These are phyloP conservation scores for Echeveria elegans DNA, from an alignment of 164 flowering plant species.

Conservation along the genomic window DNA sequence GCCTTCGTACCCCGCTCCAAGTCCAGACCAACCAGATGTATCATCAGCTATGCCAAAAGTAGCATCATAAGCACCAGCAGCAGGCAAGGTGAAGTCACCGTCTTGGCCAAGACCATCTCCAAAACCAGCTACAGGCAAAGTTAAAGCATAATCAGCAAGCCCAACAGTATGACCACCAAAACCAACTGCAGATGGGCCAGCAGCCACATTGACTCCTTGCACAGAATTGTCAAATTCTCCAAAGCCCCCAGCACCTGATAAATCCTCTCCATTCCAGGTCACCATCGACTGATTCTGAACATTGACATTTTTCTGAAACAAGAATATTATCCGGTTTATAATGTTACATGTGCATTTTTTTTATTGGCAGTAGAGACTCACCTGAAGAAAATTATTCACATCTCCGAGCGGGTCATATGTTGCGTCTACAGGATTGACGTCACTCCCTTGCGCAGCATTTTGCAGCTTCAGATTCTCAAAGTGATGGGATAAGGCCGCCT, in stretches of 20 bases:
- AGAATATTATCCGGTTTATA: neutral
- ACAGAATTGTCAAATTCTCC: neutral
- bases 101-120: neutral
- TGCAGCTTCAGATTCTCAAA: conserved; percentile 4
- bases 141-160: neutral
- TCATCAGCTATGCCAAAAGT: neutral
- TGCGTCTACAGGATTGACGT: neutral
- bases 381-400: neutral
- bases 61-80: neutral
- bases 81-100: neutral
- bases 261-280: conserved; percentile 1
- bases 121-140: neutral
- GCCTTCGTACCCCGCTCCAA: neutral
- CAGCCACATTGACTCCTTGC: neutral
- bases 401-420: neutral
- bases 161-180: neutral
- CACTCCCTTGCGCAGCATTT: neutral
- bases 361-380: neutral
- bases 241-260: neutral
- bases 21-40: neutral
- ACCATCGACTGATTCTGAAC: neutral
- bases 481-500: neutral
- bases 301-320: neutral
- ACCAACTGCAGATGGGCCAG: conserved; percentile 1
- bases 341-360: neutral